Percentiles rank a stretch among this genome's conserved stretches.
Evolutionary conservation across 164 flowering plant genomes (phyloP).

Genomic region (Nymphaea colorata): DNA sequence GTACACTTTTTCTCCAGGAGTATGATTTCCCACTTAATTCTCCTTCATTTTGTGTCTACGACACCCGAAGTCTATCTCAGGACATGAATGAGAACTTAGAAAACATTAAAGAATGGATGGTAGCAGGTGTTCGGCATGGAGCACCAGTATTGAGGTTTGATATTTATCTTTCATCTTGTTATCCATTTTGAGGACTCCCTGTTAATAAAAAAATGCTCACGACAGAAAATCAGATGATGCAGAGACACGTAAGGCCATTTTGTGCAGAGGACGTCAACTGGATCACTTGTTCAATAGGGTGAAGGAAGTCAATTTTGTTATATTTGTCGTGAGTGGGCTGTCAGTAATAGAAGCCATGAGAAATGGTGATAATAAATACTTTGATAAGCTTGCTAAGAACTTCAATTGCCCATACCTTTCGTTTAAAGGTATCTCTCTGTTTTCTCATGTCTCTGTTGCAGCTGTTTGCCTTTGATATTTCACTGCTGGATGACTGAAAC

Average conservation of each 20-base stretch:
- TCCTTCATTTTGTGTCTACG: conserved; percentile 60
- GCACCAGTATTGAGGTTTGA: conserved; percentile 42
- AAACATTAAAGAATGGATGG: conserved; percentile 53
- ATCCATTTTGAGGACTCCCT: background rate
- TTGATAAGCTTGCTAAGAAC: conserved; percentile 18
- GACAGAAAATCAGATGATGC: conserved; percentile 45
- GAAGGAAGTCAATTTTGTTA: conserved; percentile 58
- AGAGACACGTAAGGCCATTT: conserved; percentile 17
- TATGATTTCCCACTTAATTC: conserved; percentile 59
- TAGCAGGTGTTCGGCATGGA: conserved; percentile 58
- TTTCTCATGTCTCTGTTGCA: background rate
- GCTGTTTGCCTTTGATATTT: no score
- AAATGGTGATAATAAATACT: conserved; percentile 16
- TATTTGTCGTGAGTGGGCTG: conserved; percentile 66
- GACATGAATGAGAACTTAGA: conserved; percentile 28
- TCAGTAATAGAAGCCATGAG: conserved; percentile 51
- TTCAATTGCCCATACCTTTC: conserved; percentile 56
- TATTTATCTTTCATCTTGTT: background rate
- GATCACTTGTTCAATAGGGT: conserved; percentile 7
- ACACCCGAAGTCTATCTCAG: conserved; percentile 59
- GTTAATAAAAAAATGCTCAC: conserved; percentile 1
- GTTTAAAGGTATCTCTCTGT: conserved; percentile 38
- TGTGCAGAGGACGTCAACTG: conserved; percentile 23
- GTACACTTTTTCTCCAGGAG: conserved; percentile 66
- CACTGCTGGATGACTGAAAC: no score